These are phyloP conservation scores for Amphicarpaea edgeworthii DNA, from an alignment of 306 rosid species.

Conservation along the genomic window DNA sequence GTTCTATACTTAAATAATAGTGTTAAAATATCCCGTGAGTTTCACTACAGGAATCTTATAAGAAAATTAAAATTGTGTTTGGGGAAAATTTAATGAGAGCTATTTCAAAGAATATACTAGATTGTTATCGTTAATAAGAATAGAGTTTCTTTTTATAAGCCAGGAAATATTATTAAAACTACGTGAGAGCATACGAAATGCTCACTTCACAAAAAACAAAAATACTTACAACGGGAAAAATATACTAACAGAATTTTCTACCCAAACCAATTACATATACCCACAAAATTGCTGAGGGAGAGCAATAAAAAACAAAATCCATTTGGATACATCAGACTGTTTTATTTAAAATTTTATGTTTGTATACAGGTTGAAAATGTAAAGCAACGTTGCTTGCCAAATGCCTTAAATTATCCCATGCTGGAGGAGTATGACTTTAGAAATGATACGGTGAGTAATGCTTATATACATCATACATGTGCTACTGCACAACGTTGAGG, in stretches of 20 bases:
- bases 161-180: no score
- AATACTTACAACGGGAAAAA: no score
- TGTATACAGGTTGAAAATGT: conserved; percentile 90
- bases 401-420: conserved; percentile 96
- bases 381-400: conserved; percentile 94
- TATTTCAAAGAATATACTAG: conserved; percentile 21
- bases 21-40: conserved; percentile 9
- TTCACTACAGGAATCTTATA: conserved; percentile 30
- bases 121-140: conserved; percentile 27
- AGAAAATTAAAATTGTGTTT: conserved; percentile 13
- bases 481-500: conserved; percentile 24
- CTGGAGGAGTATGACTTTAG: conserved; percentile 98
- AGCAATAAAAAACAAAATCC: no score
- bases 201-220: no score
- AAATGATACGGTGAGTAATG: conserved; percentile 86
- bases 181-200: no score
- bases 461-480: conserved; percentile 24
- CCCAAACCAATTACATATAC: no score
- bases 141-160: neutral
- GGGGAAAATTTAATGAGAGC: neutral
- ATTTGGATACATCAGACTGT: neutral
- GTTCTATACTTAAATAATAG: neutral
- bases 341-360: conserved; percentile 12
- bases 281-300: no score
- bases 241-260: no score